These are phyloP conservation scores for Leishmania amazonensis DNA, from an alignment of 208 protist species.

Conservation along the genomic window DNA sequence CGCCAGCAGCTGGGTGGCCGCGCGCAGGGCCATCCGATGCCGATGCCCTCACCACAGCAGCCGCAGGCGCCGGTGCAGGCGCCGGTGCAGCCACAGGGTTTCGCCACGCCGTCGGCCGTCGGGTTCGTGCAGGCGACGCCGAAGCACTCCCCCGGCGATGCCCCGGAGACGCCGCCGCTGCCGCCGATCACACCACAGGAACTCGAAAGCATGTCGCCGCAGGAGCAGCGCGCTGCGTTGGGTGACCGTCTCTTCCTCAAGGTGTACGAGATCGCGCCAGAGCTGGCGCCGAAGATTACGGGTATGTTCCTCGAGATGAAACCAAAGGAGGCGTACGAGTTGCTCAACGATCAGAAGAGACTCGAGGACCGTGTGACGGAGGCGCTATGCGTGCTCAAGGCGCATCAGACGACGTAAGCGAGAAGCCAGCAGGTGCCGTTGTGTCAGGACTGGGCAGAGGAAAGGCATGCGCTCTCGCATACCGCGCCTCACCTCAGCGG, in stretches of 20 bases:
- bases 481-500: background rate
- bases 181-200: conserved; percentile 84
- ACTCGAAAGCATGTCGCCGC: conserved; percentile 79
- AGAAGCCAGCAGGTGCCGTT: background rate
- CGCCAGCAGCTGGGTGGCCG: conserved; percentile 40
- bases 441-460: background rate
- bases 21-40: conserved; percentile 39
- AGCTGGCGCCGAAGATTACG: conserved; percentile 88
- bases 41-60: conserved; percentile 27
- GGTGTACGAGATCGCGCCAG: conserved; percentile 82
- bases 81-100: conserved; percentile 41
- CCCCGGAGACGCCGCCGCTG: conserved; percentile 80
- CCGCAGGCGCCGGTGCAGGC: conserved; percentile 22
- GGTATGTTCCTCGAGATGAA: conserved; percentile 91
- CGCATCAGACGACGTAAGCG: conserved; percentile 41
- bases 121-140: conserved; percentile 60
- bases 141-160: conserved; percentile 60
- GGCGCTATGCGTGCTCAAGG: conserved; percentile 79
- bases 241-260: conserved; percentile 90
- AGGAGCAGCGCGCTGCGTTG: conserved; percentile 91
- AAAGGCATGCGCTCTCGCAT: background rate
- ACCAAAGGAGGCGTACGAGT: conserved; percentile 62
- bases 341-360: conserved; percentile 71
- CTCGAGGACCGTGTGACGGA: conserved; percentile 79
- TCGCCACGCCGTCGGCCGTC: conserved; percentile 47